phyloP scores from a whole-genome alignment of 129 eudicot species.

The Lactuca sativa region DNA sequence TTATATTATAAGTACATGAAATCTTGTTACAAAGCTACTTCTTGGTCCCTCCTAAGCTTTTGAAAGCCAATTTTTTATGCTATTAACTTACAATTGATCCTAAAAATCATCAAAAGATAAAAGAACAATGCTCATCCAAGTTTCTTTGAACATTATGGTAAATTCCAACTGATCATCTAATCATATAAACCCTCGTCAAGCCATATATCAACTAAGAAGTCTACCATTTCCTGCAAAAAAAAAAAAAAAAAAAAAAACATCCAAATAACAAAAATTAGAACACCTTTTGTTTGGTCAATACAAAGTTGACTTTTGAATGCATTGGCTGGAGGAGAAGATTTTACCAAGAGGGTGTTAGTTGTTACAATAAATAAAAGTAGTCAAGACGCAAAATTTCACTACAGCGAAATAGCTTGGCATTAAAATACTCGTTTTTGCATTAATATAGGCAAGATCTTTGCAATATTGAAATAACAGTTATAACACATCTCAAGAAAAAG shows the following conservation, averaged over 20 bases:
- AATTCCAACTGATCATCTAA: conserved; percentile 29
- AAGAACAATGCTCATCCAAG: conserved; percentile 10
- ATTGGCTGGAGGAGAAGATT: background rate
- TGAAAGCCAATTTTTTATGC: conserved; percentile 22
- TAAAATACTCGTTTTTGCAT: no score
- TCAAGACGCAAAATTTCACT: no score
- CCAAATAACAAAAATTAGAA: conserved; percentile 6
- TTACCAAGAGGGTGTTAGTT: background rate
- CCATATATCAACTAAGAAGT: conserved; percentile 80
- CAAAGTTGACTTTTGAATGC: background rate
- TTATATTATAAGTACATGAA: conserved; percentile 14
- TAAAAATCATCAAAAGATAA: conserved; percentile 20
- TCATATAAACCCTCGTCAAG: conserved; percentile 75
- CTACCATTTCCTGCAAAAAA: conserved; percentile 76
- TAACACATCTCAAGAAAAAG: no score
- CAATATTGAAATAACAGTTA: no score
- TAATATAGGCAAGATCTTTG: no score
- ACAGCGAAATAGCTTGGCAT: no score
- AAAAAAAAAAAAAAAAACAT: no score
- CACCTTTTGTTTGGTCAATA: background rate
- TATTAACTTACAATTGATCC: conserved; percentile 16
- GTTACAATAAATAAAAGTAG: background rate
- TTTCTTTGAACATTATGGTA: conserved; percentile 21
- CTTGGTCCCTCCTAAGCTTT: conserved; percentile 25
- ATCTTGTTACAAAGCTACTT: conserved; percentile 23